Base-by-base conservation (phyloP, 371 early-diverging fungal species). In the Haplosporangium sp. region DNA sequence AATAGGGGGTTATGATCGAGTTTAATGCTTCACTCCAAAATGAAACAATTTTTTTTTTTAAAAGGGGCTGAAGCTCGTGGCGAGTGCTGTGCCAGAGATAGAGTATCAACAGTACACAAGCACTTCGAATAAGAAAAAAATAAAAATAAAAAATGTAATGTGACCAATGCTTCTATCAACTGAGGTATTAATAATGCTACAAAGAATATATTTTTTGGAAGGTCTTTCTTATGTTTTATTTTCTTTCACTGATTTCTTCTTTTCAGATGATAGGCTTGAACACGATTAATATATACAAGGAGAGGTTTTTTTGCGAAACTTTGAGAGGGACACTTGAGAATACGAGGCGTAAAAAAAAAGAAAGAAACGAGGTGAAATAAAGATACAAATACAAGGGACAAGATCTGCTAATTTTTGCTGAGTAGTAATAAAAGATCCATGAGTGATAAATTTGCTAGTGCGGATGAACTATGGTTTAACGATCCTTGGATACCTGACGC, bases 201-300 rank as follows among this genome's bases (percentile, higher is more conserved):
- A 7, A 44, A 13, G 44, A 10, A 44, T 10, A 27, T 10, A 44
- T 44, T 8, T 8, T 44, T 10, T 44, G 44, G 44, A 44, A 44
- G 63, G 63, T 56, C 62, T 61, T 34, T 69, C 61, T 5, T 69
- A 6, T 10, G 48, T 64, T 68, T 65, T 61, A 56, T 70, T 65
- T 69, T 65, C 62, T 61, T 69, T 75, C 47, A 17, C 58, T 47
- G 38, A 44, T 63, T 63, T 55, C 13, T 53, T 58, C 40, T 50
- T 68, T 65, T 93, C 92, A 70, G n/a, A n/a, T n/a, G n/a, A n/a
- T n/a, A 91, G 91, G 8, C 93, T 92, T 92, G 74, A 86, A 88
- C 56, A 89, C 83, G 50, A 93, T 78, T 37, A 76, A 72, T 53
- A 91, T 83, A 53, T 67, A 68, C 65, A 72, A 56, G 48, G 34